Conservation (phyloP, 225 moss, liverwort and hornwort species). For the Asterella californica region DNA sequence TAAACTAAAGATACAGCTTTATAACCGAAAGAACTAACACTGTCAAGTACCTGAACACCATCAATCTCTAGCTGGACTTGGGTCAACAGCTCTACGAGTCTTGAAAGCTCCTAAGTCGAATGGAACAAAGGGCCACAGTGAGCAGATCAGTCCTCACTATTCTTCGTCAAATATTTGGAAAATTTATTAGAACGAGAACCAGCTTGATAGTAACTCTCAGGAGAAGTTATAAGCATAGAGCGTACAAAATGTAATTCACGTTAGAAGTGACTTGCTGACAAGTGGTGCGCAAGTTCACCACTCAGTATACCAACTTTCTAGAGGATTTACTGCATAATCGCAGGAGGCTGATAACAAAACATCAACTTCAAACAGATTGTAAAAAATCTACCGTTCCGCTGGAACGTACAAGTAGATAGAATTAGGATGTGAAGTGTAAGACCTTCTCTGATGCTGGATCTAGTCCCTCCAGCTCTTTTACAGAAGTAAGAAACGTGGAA, state of each 20-base stretch:
- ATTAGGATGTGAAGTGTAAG: not conserved
- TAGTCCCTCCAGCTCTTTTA: conserved; percentile 31
- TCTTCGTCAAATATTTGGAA: not conserved
- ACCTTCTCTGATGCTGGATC: conserved; percentile 49
- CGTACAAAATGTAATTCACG: not conserved
- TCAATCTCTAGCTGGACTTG: conserved; percentile 90
- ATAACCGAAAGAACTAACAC: not conserved
- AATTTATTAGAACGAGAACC: not conserved
- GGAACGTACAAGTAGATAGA: not conserved
- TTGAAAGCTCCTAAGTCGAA: conserved; percentile 57
- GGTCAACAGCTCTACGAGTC: conserved; percentile 82
- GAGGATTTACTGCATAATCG: too few species aligned
- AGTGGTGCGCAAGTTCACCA: not conserved
- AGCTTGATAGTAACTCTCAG: not conserved
- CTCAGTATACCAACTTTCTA: too few species aligned
- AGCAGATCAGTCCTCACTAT: not conserved
- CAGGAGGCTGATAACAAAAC: too few species aligned
- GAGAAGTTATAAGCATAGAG: not conserved
- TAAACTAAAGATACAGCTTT: not conserved
- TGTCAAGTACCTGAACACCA: conserved; percentile 62
- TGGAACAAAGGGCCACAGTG: not conserved
- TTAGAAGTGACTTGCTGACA: not conserved
- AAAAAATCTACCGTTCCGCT: too few species aligned
- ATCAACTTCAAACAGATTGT: too few species aligned
- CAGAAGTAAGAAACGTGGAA: conserved; percentile 37